Percentiles rank a stretch among this genome's conserved stretches.
These are phyloP conservation scores for Trichoderma sp. DNA, from an alignment of 2,329 filamentous ascomycete species.

Conservation along the genomic window DNA sequence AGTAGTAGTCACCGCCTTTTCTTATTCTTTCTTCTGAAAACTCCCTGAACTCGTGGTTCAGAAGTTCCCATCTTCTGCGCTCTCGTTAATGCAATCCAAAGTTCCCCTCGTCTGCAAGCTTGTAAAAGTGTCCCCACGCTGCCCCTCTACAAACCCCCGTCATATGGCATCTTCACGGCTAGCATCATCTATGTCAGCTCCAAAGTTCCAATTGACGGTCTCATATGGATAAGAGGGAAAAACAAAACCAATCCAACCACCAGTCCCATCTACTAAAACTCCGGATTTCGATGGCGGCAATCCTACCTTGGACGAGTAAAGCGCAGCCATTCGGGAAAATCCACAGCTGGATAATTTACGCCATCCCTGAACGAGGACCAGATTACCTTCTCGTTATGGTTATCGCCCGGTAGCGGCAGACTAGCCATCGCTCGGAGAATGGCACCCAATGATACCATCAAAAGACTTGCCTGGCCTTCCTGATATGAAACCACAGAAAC, in stretches of 20 bases:
- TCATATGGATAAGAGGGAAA: neutral
- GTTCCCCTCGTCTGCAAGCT: neutral
- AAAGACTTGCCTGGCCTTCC: conserved; percentile 1
- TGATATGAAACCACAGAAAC: neutral
- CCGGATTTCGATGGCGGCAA: conserved; percentile 1
- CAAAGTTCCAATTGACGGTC: neutral
- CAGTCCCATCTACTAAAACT: neutral
- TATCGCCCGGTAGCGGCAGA: conserved; percentile 22
- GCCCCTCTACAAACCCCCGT: neutral
- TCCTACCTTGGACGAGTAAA: conserved; percentile 3
- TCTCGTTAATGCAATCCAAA: neutral
- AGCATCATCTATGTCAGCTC: neutral
- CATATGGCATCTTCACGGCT: neutral
- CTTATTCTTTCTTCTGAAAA: neutral
- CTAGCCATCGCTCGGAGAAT: conserved; percentile 7
- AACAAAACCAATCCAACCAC: neutral
- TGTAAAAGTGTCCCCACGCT: neutral
- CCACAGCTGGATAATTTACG: conserved; percentile 12
- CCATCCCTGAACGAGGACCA: conserved; percentile 2
- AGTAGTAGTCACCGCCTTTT: neutral
- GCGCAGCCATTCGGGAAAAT: neutral
- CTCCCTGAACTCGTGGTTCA: neutral
- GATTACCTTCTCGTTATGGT: conserved; percentile 23
- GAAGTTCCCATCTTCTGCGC: neutral
- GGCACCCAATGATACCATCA: conserved; percentile 6